Evolutionary conservation across 352 stramenopile genomes (phyloP).

Genomic region (Pythium folliculosum): DNA sequence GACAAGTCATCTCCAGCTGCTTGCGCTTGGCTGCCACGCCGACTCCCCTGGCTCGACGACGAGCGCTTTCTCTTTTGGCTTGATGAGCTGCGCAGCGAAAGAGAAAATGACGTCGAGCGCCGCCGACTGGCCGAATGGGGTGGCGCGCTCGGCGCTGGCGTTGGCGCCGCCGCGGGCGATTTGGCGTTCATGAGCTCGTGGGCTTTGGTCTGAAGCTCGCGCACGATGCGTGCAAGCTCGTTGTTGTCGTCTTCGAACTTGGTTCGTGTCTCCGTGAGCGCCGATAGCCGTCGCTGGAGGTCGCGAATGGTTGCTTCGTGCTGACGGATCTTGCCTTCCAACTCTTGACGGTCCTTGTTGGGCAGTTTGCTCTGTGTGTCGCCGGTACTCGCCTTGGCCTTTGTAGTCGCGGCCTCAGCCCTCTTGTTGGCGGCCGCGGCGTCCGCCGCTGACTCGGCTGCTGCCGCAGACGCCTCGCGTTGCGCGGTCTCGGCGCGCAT

Average conservation of each 20-base stretch:
- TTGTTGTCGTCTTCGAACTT: conserved; percentile 61
- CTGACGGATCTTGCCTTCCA: conserved; percentile 43
- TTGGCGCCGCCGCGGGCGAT: not conserved
- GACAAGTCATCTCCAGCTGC: conserved; percentile 41
- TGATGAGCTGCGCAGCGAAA: conserved; percentile 29
- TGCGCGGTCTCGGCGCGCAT: conserved; percentile 36
- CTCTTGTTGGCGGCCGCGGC: conserved; percentile 31
- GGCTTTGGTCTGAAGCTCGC: conserved; percentile 47
- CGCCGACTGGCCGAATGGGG: conserved; percentile 19
- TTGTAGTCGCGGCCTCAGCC: conserved; percentile 7
- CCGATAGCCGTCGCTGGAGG: conserved; percentile 28
- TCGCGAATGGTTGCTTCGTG: conserved; percentile 38
- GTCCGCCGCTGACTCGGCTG: conserved; percentile 31
- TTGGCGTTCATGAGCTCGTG: conserved; percentile 29
- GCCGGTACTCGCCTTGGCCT: conserved; percentile 13
- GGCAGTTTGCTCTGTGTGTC: conserved; percentile 27
- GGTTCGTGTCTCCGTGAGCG: conserved; percentile 29
- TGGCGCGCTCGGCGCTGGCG: not conserved
- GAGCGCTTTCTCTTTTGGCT: not conserved
- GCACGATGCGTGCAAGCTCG: conserved; percentile 47
- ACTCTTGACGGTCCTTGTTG: conserved; percentile 40
- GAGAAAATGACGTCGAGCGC: conserved; percentile 39
- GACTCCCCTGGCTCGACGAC: not conserved
- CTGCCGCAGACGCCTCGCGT: conserved; percentile 30
- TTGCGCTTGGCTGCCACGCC: not conserved